Evolutionary conservation across 192 early-diverging fungal genomes (phyloP).

Genomic region (Pilaira anomala): DNA sequence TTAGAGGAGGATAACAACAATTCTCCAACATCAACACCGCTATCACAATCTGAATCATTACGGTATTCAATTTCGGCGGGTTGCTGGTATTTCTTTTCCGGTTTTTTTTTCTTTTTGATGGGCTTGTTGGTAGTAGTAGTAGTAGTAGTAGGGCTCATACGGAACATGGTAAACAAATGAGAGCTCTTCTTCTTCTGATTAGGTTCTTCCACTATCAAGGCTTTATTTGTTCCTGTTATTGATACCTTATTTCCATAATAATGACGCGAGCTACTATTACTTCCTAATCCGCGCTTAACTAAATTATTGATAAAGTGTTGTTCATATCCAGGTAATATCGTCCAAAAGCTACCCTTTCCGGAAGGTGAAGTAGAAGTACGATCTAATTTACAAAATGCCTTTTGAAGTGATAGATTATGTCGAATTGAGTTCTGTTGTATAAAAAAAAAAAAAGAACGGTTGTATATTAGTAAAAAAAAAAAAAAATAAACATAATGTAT

Average conservation of each 20-base stretch:
- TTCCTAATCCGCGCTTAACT: background rate
- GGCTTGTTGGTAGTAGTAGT: no score
- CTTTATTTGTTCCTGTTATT: conserved; percentile 1
- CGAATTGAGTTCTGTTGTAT: conserved; percentile 90
- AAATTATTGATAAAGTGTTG: conserved; percentile 33
- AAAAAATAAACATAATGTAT: background rate
- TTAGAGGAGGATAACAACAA: no score
- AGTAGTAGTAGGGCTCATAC: conserved; percentile 6
- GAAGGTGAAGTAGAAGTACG: conserved; percentile 55
- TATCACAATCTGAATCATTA: conserved; percentile 15
- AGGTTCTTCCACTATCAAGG: no score
- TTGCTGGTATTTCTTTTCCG: background rate
- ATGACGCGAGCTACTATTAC: no score
- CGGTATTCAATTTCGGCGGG: background rate
- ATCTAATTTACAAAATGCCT: conserved; percentile 71
- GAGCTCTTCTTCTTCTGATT: conserved; percentile 10
- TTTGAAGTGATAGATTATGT: conserved; percentile 84
- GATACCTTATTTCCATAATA: no score
- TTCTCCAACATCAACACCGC: background rate
- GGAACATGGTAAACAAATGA: conserved; percentile 23
- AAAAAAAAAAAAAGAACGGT: background rate
- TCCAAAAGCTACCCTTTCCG: conserved; percentile 68
- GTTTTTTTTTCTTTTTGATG: conserved; percentile 7
- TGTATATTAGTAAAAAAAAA: conserved; percentile 13
- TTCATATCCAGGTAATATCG: conserved; percentile 32